Conservation (phyloP, 2,329 filamentous ascomycete species). For the Nemania abortiva region DNA sequence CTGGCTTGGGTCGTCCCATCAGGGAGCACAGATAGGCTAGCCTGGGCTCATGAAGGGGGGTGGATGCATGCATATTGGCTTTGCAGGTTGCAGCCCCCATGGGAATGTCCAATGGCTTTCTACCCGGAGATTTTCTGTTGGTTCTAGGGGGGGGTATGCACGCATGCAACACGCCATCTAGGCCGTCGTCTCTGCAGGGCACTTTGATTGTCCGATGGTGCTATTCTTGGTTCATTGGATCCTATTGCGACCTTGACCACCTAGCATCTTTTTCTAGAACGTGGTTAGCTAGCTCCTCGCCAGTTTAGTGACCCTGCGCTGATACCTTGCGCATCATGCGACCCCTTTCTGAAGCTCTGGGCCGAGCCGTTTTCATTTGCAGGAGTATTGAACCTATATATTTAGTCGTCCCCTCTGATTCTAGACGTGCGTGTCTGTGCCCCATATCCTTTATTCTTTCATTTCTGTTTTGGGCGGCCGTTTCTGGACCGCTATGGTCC, state of each 20-base stretch:
- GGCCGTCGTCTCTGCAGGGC: conserved; percentile 22
- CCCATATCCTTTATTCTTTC: conserved; percentile 11
- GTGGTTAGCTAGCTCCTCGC: conserved; percentile 3
- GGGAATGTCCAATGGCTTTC: conserved; percentile 24
- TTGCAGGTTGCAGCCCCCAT: conserved; percentile 34
- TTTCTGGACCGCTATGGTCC: conserved; percentile 20
- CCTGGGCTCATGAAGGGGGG: conserved; percentile 14
- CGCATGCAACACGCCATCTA: conserved; percentile 33
- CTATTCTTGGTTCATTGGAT: conserved; percentile 27
- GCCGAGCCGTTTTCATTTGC: conserved; percentile 31
- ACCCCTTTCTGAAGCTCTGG: conserved; percentile 23
- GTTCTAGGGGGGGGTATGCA: not conserved
- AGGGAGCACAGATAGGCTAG: conserved; percentile 26
- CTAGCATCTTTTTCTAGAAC: conserved; percentile 31
- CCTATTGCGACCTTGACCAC: conserved; percentile 8
- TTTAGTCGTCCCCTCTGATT: conserved; percentile 27
- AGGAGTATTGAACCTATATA: conserved; percentile 29
- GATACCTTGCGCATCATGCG: conserved; percentile 22
- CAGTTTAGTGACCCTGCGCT: conserved; percentile 11
- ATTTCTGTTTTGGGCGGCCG: conserved; percentile 1
- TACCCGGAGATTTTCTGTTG: conserved; percentile 23
- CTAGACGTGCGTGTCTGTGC: conserved; percentile 13
- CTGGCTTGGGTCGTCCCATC: conserved; percentile 12
- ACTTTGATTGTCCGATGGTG: conserved; percentile 3
- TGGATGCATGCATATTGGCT: conserved; percentile 29